A percentile compares a stretch with the other conserved stretches of the same genome.
Conservation (phyloP, 495 filamentous ascomycete species). For the Annulohypoxylon moriforme region DNA sequence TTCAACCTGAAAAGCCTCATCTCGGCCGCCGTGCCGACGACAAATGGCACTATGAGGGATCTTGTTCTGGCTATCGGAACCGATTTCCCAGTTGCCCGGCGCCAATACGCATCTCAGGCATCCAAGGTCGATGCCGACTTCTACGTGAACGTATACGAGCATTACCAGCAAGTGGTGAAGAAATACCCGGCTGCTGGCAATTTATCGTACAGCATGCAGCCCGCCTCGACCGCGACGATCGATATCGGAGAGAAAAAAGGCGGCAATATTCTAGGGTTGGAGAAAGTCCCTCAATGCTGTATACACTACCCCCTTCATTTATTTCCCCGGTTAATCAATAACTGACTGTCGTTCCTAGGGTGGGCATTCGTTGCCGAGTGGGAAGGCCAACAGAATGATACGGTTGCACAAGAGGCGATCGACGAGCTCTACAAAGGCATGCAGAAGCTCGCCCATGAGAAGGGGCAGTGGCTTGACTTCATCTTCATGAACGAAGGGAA, state of each 20-base stretch:
- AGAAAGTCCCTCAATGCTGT: slow-evolving; percentile 7
- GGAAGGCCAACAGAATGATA: neutral
- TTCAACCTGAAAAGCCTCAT: slow-evolving; percentile 16
- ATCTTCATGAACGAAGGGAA: slow-evolving; percentile 31
- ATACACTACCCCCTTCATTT: neutral
- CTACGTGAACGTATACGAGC: neutral
- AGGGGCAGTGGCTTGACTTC: slow-evolving; percentile 6
- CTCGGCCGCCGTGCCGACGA: slow-evolving; percentile 7
- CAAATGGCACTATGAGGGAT: slow-evolving; percentile 12
- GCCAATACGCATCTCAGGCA: neutral
- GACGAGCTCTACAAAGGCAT: neutral
- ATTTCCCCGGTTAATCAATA: neutral
- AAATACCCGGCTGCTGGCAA: slow-evolving; percentile 4
- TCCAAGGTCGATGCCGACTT: neutral
- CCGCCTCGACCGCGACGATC: neutral
- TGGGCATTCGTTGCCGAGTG: slow-evolving; percentile 9
- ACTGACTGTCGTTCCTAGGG: neutral
- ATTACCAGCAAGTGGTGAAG: neutral
- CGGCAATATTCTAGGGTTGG: slow-evolving; percentile 8
- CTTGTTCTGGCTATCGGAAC: neutral
- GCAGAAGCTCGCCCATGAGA: neutral
- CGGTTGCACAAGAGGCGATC: neutral
- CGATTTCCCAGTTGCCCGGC: neutral
- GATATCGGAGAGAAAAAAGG: slow-evolving; percentile 2
- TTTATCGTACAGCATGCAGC: slow-evolving; percentile 1